phyloP scores from a whole-genome alignment of 257 asterid species.

The Solanum pimpinellifolium region DNA sequence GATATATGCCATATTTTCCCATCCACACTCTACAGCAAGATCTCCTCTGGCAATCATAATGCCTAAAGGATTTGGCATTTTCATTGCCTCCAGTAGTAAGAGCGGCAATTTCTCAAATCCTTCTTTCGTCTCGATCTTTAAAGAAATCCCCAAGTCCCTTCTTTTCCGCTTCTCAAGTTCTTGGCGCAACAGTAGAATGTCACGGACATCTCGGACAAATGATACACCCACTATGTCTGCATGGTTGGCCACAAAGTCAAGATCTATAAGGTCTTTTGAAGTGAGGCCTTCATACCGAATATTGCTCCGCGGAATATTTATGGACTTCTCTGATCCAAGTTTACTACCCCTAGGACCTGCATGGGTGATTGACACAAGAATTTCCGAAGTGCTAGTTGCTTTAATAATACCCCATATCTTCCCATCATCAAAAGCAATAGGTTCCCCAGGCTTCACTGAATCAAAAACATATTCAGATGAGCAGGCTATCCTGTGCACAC shows the following conservation, averaged over 20 bases:
- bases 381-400: constrained; percentile 58
- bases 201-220: constrained; percentile 46
- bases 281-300: constrained; percentile 66
- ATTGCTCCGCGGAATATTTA: constrained; percentile 57
- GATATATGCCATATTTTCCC: constrained; percentile 64
- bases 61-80: constrained; percentile 45
- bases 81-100: constrained; percentile 56
- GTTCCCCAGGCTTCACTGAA: constrained; percentile 68
- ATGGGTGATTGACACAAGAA: constrained; percentile 52
- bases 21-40: constrained; percentile 78
- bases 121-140: constrained; percentile 65
- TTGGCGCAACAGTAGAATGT: constrained; percentile 39
- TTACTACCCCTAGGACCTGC: constrained; percentile 56
- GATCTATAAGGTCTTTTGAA: constrained; percentile 61
- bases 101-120: constrained; percentile 56
- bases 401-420: constrained; percentile 61
- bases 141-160: constrained; percentile 36
- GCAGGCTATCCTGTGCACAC: constrained; percentile 44
- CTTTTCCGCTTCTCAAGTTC: constrained; percentile 44
- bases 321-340: constrained; percentile 67
- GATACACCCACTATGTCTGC: constrained; percentile 72
- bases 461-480: constrained; percentile 63
- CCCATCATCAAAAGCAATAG: constrained; percentile 68
- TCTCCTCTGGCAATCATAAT: constrained; percentile 80
- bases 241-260: constrained; percentile 54